phyloP scores from a whole-genome alignment of 2,329 filamentous ascomycete species.

The Scedosporium dehoogii region DNA sequence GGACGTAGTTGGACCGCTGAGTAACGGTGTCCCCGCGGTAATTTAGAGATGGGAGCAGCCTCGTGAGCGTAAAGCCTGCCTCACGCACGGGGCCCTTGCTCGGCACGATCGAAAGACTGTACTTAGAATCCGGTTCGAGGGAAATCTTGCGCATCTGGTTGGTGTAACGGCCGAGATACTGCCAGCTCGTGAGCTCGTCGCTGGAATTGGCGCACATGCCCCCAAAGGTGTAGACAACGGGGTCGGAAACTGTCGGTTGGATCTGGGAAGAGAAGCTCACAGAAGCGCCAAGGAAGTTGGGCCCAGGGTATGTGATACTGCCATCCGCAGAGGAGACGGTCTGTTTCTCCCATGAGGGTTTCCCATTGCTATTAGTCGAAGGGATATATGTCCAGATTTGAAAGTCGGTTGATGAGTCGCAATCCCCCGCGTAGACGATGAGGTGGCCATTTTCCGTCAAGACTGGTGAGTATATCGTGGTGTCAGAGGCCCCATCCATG shows the following conservation, averaged over 20 bases:
- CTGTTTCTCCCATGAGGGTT: conserved; percentile 33
- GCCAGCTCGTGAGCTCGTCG: conserved; percentile 44
- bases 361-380: conserved; percentile 24
- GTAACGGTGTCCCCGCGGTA: conserved; percentile 55
- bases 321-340: conserved; percentile 10
- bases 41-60: conserved; percentile 58
- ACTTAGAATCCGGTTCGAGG: conserved; percentile 27
- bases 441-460: conserved; percentile 61
- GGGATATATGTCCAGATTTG: conserved; percentile 60
- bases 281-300: conserved; percentile 42
- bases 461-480: conserved; percentile 55
- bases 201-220: conserved; percentile 67
- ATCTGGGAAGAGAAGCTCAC: conserved; percentile 59
- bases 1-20: conserved; percentile 67
- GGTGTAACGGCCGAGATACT: conserved; percentile 64
- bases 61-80: conserved; percentile 78
- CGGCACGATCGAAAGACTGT: conserved; percentile 25
- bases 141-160: conserved; percentile 62
- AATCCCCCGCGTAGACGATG: conserved; percentile 65
- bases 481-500: conserved; percentile 32
- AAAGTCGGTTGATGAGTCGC: conserved; percentile 41
- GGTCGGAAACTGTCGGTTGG: conserved; percentile 39
- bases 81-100: conserved; percentile 49
- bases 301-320: conserved; percentile 15
- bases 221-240: conserved; percentile 66